Base-by-base conservation (phyloP, 345 rosid species). In the Melastoma malabathricum region DNA sequence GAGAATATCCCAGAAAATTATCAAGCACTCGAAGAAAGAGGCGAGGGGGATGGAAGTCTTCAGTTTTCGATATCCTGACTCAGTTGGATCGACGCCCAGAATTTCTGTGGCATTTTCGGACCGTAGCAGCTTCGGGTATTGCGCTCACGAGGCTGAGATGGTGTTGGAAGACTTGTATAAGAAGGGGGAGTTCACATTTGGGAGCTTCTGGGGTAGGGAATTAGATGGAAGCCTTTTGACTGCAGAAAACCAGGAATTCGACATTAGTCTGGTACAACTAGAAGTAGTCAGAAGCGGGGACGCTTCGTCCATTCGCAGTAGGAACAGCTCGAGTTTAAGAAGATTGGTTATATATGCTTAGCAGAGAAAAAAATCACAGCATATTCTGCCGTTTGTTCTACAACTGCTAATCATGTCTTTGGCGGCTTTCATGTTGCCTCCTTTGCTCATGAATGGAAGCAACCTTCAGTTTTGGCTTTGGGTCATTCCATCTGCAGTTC, bases 201-300 rank as follows among this genome's bases (percentile, higher is more conserved):
- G 95, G 66, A 89, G 89, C 77, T 89, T 89, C 54, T 82, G 97
- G 97, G 81, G 87, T 3, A 64, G 73, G 57, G 68, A 67, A 22
- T 48, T 59, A 52, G 69, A 56, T 53, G 68, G 38, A 51, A 52
- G 59, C 47, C 65, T 22, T 54, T 60, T 66, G 55, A 15, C 50
- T 53, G 47, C 57, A 25, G 48, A 61, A 57, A 56, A 51, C 25
- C 53, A 68, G 47, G 66, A 63, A 48, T n/a, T 52, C 55, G 64
- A 64, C 55, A 50, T 27, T 8, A 54, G 58, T 46, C 64, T 70
- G 64, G 70, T 69, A 58, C 63, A 65, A 50, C 64, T 65, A 56
- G 70, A 76, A 46, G 59, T 75, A 17, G 59, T 70, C 1, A 77
- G 80, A 72, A 57, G 65, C 15, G 60, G 63, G 45, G 47, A 47